phyloP scores from a whole-genome alignment of 305 asterid species.

The Fraxinus velutina region DNA sequence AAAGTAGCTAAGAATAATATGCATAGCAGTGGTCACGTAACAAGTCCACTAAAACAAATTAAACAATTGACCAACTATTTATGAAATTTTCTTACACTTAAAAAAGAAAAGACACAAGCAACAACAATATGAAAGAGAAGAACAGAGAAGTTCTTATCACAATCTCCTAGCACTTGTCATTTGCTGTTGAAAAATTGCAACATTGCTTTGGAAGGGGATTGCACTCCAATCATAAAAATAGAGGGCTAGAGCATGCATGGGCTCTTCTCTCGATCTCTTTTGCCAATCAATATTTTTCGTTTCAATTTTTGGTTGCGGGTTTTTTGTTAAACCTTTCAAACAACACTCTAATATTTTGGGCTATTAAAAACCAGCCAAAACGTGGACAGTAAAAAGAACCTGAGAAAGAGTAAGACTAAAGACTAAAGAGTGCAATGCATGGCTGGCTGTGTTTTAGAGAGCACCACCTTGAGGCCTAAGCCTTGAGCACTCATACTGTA shows the following conservation, averaged over 20 bases:
- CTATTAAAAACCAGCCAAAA: not conserved
- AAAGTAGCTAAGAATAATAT: not conserved
- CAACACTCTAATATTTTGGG: not conserved
- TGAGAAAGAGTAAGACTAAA: not conserved
- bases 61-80: not conserved
- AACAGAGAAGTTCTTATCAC: not conserved
- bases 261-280: not conserved
- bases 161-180: not conserved
- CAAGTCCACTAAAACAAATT: not conserved
- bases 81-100: not conserved
- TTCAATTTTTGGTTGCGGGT: not conserved
- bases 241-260: not conserved
- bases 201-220: not conserved
- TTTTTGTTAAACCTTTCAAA: not conserved
- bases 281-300: not conserved
- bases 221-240: not conserved
- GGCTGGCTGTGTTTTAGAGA: not conserved
- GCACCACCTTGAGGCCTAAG: not conserved
- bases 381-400: not conserved
- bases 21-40: not conserved
- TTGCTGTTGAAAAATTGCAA: not conserved
- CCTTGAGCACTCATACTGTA: not conserved
- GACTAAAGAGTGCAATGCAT: not conserved
- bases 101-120: not conserved
- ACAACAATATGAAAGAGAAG: not conserved